Conservation (phyloP, 257 asterid genomes). For the Solanum boliviense region DNA sequence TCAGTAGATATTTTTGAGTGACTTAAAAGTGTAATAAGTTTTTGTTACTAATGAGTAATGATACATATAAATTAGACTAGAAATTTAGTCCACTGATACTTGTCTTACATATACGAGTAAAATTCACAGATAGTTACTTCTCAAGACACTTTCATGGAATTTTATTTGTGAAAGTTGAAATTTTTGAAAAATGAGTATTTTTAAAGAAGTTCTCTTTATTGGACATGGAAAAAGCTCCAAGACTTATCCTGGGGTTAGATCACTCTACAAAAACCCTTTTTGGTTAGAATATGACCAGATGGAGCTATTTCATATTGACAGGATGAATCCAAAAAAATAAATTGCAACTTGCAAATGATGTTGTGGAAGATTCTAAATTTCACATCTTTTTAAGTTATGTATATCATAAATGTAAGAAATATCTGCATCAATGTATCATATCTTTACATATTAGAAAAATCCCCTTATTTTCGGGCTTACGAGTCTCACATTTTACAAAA, state of each 20-base stretch:
- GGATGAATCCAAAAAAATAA: neutral
- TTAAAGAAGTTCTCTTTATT: no score
- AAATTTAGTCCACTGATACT: no score
- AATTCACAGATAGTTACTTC: no score
- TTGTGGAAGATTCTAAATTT: neutral
- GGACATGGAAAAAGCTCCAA: neutral
- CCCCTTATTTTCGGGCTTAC: accelerated
- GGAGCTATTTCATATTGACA: neutral
- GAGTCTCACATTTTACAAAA: neutral
- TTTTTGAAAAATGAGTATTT: no score
- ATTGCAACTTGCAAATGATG: neutral
- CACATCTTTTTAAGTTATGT: neutral
- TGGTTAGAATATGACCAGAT: neutral
- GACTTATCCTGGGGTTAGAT: no score
- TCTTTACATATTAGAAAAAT: neutral
- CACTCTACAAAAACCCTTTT: neutral
- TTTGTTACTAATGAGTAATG: neutral
- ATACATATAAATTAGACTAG: neutral
- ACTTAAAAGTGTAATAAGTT: neutral
- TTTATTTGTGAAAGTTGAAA: neutral
- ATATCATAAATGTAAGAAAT: neutral
- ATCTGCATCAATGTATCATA: neutral
- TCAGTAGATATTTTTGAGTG: neutral
- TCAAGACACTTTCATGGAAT: no score
- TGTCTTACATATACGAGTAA: no score